These are phyloP conservation scores for Solanum chmielewskii DNA, from an alignment of 257 asterid genomes.

Conservation along the genomic window DNA sequence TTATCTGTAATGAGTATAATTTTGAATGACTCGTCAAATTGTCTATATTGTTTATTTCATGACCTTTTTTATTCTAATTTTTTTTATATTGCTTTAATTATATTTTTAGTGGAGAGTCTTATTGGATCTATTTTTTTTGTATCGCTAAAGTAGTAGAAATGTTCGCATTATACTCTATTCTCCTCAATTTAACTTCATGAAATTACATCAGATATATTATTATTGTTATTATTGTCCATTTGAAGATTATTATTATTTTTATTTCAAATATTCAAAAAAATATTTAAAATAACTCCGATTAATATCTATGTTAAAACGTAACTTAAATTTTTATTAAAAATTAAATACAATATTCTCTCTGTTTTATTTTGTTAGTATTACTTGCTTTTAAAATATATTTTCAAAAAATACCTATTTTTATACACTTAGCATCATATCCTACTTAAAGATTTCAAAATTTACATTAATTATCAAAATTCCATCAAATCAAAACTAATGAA, in stretches of 20 bases:
- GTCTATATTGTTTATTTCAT: not conserved
- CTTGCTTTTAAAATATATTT: not conserved
- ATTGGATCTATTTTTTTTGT: not conserved
- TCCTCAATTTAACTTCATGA: not conserved
- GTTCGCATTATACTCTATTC: rapidly evolving
- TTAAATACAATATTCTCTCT: not conserved
- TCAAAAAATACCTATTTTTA: not conserved
- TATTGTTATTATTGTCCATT: not conserved
- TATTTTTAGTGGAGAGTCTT: not conserved
- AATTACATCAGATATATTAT: not conserved
- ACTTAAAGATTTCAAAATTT: not conserved
- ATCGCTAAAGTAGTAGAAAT: not conserved
- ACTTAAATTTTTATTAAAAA: not conserved
- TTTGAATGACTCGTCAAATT: too few species aligned
- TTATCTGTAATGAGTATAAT: not conserved
- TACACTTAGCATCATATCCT: not conserved
- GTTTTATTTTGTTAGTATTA: not conserved
- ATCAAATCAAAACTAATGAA: not conserved
- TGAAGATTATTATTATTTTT: not conserved
- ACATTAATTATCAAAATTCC: not conserved
- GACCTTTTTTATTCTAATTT: not conserved
- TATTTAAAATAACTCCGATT: not conserved
- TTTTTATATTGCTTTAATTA: not conserved
- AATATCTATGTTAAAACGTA: not conserved
- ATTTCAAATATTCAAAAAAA: not conserved